Conservation (phyloP, 805 yeast species). For the Candida tammaniensis region DNA sequence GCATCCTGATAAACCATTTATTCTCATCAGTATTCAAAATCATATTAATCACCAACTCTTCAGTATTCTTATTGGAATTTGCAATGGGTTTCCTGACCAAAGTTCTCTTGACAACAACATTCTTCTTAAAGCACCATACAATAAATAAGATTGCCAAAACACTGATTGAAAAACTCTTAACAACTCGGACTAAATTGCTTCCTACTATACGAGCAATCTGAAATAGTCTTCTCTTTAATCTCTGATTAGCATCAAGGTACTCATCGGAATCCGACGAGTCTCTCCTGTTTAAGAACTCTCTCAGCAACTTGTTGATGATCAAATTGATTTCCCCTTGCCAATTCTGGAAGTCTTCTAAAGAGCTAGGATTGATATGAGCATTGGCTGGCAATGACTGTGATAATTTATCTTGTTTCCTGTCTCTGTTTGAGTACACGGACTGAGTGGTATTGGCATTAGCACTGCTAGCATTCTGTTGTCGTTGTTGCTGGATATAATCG, state of each 20-base stretch:
- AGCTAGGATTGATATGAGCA: conserved; percentile 8
- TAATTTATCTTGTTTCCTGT: conserved; percentile 6
- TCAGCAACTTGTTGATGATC: conserved; percentile 43
- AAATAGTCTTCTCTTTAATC: conserved; percentile 21
- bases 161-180: conserved; percentile 36
- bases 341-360: conserved; percentile 39
- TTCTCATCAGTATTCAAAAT: conserved; percentile 40
- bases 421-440: no score
- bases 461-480: conserved; percentile 17
- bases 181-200: conserved; percentile 21
- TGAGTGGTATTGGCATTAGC: conserved; percentile 1
- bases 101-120: conserved; percentile 37
- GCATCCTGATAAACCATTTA: conserved; percentile 42
- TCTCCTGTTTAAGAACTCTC: conserved; percentile 27
- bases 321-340: conserved; percentile 56
- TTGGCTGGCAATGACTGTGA: conserved; percentile 14
- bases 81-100: conserved; percentile 30
- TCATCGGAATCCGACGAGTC: conserved; percentile 15
- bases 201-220: conserved; percentile 27
- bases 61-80: conserved; percentile 21
- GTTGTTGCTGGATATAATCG: conserved; percentile 35
- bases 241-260: conserved; percentile 17
- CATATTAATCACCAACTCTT: conserved; percentile 43
- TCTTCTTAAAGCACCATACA: conserved; percentile 41
- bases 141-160: conserved; percentile 36